Base-by-base conservation (phyloP, 2,329 filamentous ascomycete genomes). In the Fusarium xyrophilum region DNA sequence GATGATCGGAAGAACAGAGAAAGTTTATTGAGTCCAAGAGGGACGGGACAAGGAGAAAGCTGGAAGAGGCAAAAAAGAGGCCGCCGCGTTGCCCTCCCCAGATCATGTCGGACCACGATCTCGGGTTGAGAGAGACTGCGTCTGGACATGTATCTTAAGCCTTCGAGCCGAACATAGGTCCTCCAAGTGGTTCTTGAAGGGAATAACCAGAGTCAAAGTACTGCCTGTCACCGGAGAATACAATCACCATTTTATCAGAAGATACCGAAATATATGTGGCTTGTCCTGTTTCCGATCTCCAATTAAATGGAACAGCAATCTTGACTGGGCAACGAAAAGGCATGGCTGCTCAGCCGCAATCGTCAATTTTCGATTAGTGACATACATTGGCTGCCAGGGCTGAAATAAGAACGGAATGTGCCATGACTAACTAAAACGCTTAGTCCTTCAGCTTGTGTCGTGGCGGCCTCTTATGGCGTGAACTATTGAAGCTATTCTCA, bases 401-500 rank as follows among this genome's bases (percentile, higher is more conserved):
- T 50, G 46, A n/a, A 50, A 25, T 27, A 15, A 15, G 19, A 25
- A 50, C 23, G 60, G 23, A 55, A 33, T 40, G 39, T 65, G 46
- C 60, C 43, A 39, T 53, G 7, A 30, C 11, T 50, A 25, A 46
- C 21, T 60, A 33, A 33, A 19, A 36, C 23, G 23, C 47, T 40
- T 44, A 65, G 56, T 38, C 28, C 44, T 43, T 56, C 36, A 61
- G 61, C 61, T 65, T 14, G 23, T 40, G 32, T 21, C 5, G 14
- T 6, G 8, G 32, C 44, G 44, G 35, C 35, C 39, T 66, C 27
- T 10, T 30, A 46, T 61, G 56, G 63, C 63, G 50, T 25, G 17
- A 35, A 52, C 61, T 66, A 66, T 59, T 39, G 40, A 65, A 56
- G 36, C 54, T 33, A 65, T 50, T 52, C 42, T 50, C 38, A 64